These are phyloP conservation scores for Rubroboletus pulcherrimus DNA, from an alignment of 768 basidiomycete genomes.

Conservation along the genomic window DNA sequence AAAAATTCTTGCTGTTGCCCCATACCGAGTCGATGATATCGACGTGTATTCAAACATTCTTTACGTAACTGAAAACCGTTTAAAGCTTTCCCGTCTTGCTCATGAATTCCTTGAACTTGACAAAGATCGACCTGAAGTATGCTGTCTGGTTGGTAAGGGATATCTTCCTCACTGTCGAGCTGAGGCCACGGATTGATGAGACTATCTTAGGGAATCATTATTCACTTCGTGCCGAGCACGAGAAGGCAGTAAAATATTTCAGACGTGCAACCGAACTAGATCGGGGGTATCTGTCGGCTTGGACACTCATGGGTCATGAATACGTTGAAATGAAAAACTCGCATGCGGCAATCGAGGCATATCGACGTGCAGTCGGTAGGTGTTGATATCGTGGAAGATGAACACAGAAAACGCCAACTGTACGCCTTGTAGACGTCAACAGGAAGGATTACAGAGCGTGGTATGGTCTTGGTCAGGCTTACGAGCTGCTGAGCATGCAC, in stretches of 20 bases:
- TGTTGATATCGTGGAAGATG: neutral
- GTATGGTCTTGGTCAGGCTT: constrained; percentile 98
- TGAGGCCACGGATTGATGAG: neutral
- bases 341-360: constrained; percentile 97
- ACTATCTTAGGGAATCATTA: constrained; percentile 84
- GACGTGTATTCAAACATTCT: constrained; percentile 96
- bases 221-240: constrained; percentile 88
- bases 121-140: constrained; percentile 93
- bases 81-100: constrained; percentile 87
- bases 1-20: constrained; percentile 73
- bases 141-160: constrained; percentile 84
- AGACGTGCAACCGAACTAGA: constrained; percentile 92
- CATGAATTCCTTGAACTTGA: constrained; percentile 88
- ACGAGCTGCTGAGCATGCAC: constrained; percentile 95
- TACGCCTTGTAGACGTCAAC: constrained; percentile 70
- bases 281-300: constrained; percentile 90
- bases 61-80: constrained; percentile 86
- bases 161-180: neutral
- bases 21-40: constrained; percentile 88
- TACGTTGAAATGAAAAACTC: constrained; percentile 99
- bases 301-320: constrained; percentile 99
- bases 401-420: neutral
- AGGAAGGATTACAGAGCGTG: constrained; percentile 96
- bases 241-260: constrained; percentile 95
- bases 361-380: constrained; percentile 91